A percentile compares a stretch with the other conserved stretches of the same genome.
phyloP scores from a whole-genome alignment of 805 yeast genomes.

The Saccharomycopsis oosterbeekiorum region DNA sequence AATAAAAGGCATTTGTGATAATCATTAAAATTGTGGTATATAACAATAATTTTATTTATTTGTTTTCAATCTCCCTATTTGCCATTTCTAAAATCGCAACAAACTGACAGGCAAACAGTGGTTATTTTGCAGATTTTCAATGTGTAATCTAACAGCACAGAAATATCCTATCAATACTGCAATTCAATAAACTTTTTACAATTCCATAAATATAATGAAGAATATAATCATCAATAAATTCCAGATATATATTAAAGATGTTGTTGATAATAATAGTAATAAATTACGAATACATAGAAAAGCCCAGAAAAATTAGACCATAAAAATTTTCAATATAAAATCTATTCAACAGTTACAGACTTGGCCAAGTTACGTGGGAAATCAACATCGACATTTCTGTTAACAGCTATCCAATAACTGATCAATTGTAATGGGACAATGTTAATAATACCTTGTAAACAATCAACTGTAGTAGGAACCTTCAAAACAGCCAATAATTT shows the following conservation, averaged over 20 bases:
- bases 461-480: conserved; percentile 93
- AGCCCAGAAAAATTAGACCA: background rate
- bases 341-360: conserved; percentile 78
- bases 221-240: too few species aligned
- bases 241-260: background rate
- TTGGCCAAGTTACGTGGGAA: conserved; percentile 98
- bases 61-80: too few species aligned
- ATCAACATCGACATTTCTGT: conserved; percentile 93
- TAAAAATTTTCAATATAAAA: background rate
- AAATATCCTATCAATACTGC: too few species aligned
- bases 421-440: conserved; percentile 92
- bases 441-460: conserved; percentile 92
- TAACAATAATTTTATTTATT: too few species aligned
- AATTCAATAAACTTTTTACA: background rate
- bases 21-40: too few species aligned
- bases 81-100: too few species aligned
- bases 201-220: background rate
- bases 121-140: too few species aligned
- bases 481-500: conserved; percentile 64
- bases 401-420: conserved; percentile 94
- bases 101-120: too few species aligned
- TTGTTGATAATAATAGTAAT: background rate
- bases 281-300: background rate
- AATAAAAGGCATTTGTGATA: too few species aligned
- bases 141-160: too few species aligned